phyloP scores from a whole-genome alignment of 139 green algal species.

The Edaphochlamys debaryana region DNA sequence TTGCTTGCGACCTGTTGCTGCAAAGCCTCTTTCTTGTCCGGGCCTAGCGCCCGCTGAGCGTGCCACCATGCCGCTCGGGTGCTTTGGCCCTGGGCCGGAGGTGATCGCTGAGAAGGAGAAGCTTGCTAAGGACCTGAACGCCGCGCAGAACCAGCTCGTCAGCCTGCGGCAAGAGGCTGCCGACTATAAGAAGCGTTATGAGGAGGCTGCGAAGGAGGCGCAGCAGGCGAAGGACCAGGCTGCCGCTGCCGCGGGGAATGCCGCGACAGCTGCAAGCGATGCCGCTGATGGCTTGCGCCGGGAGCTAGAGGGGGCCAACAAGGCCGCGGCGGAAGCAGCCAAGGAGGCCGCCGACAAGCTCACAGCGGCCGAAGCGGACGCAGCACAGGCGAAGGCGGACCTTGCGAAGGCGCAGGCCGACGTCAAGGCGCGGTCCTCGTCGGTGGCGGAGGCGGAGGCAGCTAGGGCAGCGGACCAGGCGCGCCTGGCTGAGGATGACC shows the following conservation, averaged over 20 bases:
- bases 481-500: too few species aligned
- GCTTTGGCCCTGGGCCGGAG: neutral
- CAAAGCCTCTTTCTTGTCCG: too few species aligned
- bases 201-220: neutral
- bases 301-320: neutral
- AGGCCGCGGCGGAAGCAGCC: neutral
- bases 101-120: neutral
- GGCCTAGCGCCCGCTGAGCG: too few species aligned
- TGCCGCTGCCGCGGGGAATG: too few species aligned
- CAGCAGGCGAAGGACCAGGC: too few species aligned
- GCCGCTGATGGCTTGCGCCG: too few species aligned
- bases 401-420: neutral
- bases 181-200: neutral
- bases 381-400: neutral
- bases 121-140: constrained; percentile 5
- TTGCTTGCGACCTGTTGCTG: too few species aligned
- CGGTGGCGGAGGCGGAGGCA: too few species aligned
- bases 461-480: too few species aligned
- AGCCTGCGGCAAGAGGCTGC: neutral
- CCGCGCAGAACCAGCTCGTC: neutral
- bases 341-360: constrained; percentile 1
- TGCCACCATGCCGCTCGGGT: neutral
- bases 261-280: too few species aligned
- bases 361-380: neutral
- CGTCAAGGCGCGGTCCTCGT: too few species aligned